Evolutionary conservation across 495 filamentous ascomycete species (phyloP), one percentile per base, ranked within the genome.

Genomic region (Cladorrhinum samala): DNA sequence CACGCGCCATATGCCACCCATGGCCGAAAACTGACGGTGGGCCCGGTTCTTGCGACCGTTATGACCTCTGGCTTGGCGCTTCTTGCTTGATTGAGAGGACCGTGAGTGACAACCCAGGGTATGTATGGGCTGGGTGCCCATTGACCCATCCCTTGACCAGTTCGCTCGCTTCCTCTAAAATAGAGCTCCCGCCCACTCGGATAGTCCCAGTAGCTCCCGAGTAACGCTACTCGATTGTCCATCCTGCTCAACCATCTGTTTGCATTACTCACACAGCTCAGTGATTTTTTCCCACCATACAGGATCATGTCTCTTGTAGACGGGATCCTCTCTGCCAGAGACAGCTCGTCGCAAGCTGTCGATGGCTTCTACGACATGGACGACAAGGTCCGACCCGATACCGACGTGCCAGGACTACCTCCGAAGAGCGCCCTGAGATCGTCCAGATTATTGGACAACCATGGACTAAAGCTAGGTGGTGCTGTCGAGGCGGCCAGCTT

Each of bases 381-480:
- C 62, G 6, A 56, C 46, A 55, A 51, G 55, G 11, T 61, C 61
- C 18, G 14, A 21, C 47, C 19, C 16, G 16, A 17, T 33, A 46
- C 21, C 18, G 52, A 50, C 14, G 52, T 55, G 17, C 67, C 63
- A 13, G 54, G 51, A 49, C 57, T 77, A 9, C 75, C 75, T 11
- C 59, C 66, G 55, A 72, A 64, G 65, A 77, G 70, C 47, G 64
- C 67, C 14, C 71, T 75, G n/a, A 62, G 75, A 19, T 54, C 57
- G 16, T 74, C 73, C n/a, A 59, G 67, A 43, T 51, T 76, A 21
- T 61, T 76, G 9, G 68, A 72, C 46, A 68, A 56, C 52, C 56
- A 65, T 30, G 59, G 54, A 11, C 58, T 75, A n/a, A 70, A 70
- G 57, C 60, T 73, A 30, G 60, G 62, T n/a, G 63, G 62, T 14